Evolutionary conservation across 306 rosid species (phyloP), one percentile per base, ranked within the genome.

Genomic region (Sechiopsis laciniata): DNA sequence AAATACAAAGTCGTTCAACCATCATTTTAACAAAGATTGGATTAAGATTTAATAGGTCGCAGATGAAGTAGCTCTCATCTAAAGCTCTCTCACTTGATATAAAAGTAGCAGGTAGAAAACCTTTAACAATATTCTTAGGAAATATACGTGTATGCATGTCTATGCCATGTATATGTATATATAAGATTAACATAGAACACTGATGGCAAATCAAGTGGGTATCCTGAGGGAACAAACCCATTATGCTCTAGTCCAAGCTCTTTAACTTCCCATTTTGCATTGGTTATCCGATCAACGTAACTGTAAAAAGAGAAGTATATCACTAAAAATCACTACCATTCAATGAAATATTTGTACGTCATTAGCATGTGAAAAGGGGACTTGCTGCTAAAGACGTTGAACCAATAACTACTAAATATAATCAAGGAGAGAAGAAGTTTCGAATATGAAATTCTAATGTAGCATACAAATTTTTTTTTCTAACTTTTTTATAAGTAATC

Each of bases 231-330:
- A 79, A 84, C 95, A 78, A 53, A 95, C 99, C 97, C 96, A 68
- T 95, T 94, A 87, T 94, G 98, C 82, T 94, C 98, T 55, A 94
- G 78, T 53, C 98, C 98, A 78, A 94, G 97, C 76, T 90, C 98
- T 81, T 84, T 94, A 71, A 94, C 87, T 84, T 94, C 98, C 98
- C 98, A 94, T 77, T 88, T 94, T 79, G 92, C 86, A 84, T 86
- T 94, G 55, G 97, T 87, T 77, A 94, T 83, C 50, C 97, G 96
- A 46, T 90, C 98, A 73, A 86, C 92, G 83, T 94, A 94, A 78
- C 98, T 94, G 90, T 76, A 82, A 74, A 51, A 75, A 13, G 76
- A 66, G 6, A 51, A 15, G 19, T 32, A 26, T 14, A 16, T 29
- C 19, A 50, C 24, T 17, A 58, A 32, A 59, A 52, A 21, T 16